Evolutionary conservation across 2,329 filamentous ascomycete species (phyloP).

Genomic region (Aspergillus melleus): DNA sequence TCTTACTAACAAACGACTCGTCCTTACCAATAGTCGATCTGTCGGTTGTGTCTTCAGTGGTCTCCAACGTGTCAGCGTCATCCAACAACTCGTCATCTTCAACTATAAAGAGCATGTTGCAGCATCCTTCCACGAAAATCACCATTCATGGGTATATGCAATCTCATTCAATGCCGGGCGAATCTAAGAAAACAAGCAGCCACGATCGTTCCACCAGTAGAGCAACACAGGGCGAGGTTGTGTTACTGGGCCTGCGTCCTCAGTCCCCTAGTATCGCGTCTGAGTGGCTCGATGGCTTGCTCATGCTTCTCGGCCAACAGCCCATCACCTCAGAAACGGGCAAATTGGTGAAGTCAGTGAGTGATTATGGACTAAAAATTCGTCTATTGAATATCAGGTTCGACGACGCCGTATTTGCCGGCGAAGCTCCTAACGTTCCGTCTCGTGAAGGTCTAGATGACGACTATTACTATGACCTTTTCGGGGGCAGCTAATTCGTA

Average conservation of each 20-base stretch:
- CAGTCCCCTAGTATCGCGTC: conserved; percentile 79
- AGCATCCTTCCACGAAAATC: conserved; percentile 70
- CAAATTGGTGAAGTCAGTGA: conserved; percentile 80
- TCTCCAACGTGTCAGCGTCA: conserved; percentile 81
- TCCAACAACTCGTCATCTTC: conserved; percentile 51
- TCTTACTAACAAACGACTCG: not conserved
- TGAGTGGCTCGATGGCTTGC: conserved; percentile 92
- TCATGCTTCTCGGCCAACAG: conserved; percentile 92
- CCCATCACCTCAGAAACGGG: conserved; percentile 97
- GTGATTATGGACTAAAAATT: conserved; percentile 90
- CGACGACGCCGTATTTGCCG: conserved; percentile 70
- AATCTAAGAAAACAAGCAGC: conserved; percentile 34
- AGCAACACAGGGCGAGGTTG: conserved; percentile 60
- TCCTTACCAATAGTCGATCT: conserved; percentile 64
- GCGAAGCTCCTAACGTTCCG: conserved; percentile 74
- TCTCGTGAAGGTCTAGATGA: conserved; percentile 83
- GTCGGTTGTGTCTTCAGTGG: conserved; percentile 83
- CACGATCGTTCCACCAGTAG: conserved; percentile 34
- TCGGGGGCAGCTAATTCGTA: conserved; percentile 37
- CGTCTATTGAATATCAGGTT: conserved; percentile 85
- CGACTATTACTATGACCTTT: conserved; percentile 88
- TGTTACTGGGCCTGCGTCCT: conserved; percentile 81
- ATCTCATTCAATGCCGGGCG: conserved; percentile 28
- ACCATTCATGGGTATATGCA: conserved; percentile 76
- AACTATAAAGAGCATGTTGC: conserved; percentile 47